A percentile compares a stretch with the other conserved stretches of the same genome.
These are phyloP conservation scores for Extremus antarcticus DNA, from an alignment of 495 filamentous ascomycete species.

Conservation along the genomic window DNA sequence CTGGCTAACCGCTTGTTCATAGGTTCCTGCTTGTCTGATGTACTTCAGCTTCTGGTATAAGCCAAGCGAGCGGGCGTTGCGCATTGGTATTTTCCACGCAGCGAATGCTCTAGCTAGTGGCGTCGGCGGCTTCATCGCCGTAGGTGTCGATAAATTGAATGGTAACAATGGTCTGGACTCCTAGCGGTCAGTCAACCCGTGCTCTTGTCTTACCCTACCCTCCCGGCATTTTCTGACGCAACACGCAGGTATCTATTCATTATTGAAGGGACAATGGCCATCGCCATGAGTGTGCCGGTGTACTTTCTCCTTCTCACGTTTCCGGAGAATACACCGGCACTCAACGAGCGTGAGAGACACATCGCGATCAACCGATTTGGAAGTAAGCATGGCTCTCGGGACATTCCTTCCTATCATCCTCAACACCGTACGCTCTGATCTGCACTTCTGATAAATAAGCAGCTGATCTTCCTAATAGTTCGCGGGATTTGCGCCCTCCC, in stretches of 20 bases:
- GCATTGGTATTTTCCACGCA: constrained; percentile 10
- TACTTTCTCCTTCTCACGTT: constrained; percentile 7
- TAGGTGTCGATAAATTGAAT: constrained; percentile 4
- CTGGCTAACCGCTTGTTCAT: too few relatives aligned
- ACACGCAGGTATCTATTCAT: not conserved
- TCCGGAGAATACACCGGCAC: constrained; percentile 3
- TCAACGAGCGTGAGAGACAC: constrained; percentile 12
- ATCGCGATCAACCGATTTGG: constrained; percentile 14
- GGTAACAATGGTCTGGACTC: not conserved
- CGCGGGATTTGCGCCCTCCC: constrained; percentile 6
- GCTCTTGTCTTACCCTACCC: not conserved
- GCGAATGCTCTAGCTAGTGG: constrained; percentile 2
- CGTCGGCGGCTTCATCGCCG: constrained; percentile 2
- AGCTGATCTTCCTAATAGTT: not conserved
- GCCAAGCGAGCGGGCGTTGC: constrained; percentile 5
- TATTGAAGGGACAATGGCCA: constrained; percentile 7
- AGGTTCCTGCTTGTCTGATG: constrained; percentile 5
- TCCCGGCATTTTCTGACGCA: too few relatives aligned
- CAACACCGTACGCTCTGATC: not conserved
- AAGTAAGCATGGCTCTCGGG: too few relatives aligned
- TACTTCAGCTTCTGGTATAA: constrained; percentile 14
- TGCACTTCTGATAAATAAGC: not conserved
- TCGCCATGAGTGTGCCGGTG: not conserved
- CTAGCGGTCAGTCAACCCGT: not conserved
- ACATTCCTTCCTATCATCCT: constrained; percentile 3